Evolutionary conservation across 768 basidiomycete species (phyloP), one percentile per base, ranked within the genome.

Genomic region (Sistotremastrum niveocremeum): DNA sequence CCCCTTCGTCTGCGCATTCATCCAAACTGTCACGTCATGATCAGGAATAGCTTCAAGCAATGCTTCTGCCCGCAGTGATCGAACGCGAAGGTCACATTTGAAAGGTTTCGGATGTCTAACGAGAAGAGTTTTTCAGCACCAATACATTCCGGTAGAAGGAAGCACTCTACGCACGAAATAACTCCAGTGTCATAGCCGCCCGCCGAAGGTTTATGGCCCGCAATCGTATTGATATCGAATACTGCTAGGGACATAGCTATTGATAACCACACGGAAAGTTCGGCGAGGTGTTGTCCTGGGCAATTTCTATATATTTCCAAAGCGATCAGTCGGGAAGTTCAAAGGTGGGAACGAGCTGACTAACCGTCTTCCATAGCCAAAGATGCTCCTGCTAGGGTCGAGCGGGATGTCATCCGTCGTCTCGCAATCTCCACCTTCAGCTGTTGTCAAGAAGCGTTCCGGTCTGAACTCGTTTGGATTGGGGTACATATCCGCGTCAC

Each of bases 251-350:
- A 57, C 30, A 63, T 62, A 4, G 65, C 61, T 8, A 62, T 57
- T 56, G 63, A 65, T 30, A 70, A 10, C 10, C 56, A 61, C 3
- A 63, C 45, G 3, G 64, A 67, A 1, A 64, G 59, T 12, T 71
- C 66, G 4, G 66, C 71, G 36, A 76, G 53, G 40, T 66, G 46
- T 29, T 62, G 56, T 5, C 72, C 74, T n/a, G 70, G 65, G 45
- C 71, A 72, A 4, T 67, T 48, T 6, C 45, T 33, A 39, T 28
- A 30, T 12, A 39, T 33, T 37, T 29, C 20, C 33, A 9, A 7
- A 41, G 5, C 29, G 29, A 3, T 10, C 9, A 32, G 29, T 30
- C 11, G 4, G 6, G 46, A n/a, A 44, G 7, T 7, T 7, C 39
- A 30, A 20, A 2, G 8, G 20, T 2, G 8, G 31, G 7, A 5